Evolutionary conservation across 257 asterid genomes (phyloP), one percentile per base, ranked within the genome.

Genomic region (Schizonepeta tenuifolia): DNA sequence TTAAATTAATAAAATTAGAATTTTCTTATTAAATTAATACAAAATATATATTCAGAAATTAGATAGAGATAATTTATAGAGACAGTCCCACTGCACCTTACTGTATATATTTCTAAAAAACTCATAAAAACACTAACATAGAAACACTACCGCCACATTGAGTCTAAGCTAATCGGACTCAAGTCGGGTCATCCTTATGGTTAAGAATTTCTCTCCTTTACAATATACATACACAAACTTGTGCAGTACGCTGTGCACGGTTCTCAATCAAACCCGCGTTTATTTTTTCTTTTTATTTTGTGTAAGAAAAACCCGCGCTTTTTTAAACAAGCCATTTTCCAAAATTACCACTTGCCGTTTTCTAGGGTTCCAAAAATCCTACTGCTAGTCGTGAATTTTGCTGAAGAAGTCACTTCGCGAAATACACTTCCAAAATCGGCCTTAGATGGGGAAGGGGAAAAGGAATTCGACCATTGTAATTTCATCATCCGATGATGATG

Each of bases 401-500:
- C 65, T 5, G 21, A 41, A 9, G 15, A 56, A 36, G 53, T 59
- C 49, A 47, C 13, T 46, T 40, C 65, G 26, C 24, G 31, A 61
- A 50, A 7, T n/a, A 18, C 38, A 44, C n/a, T 46, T 22, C 53
- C 49, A 12, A 9, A 65, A 31, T 12, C 28, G 38, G 40, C 40
- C 6, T 41, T 15, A n/a, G 58, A 88, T 87, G 98, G 89, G 86
- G 70, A 93, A 76, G 80, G 83, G 79, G 61, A 93, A 89, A 78
- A 73, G 97, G 83, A 86, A 74, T 41, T 67, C 78, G 1, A 26
- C 83, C 59, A 38, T 86, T 61, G 79, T 87, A 15, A 78, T 93
- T 40, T 88, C 88, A 9, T 89, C 97, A 5, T 86, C 96, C 9
- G 90, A 86, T 17, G 89, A 85, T 24, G 96, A 86, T 12, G 86